These are phyloP conservation scores for Phytophthora rubi DNA, from an alignment of 352 stramenopile species.

Conservation along the genomic window DNA sequence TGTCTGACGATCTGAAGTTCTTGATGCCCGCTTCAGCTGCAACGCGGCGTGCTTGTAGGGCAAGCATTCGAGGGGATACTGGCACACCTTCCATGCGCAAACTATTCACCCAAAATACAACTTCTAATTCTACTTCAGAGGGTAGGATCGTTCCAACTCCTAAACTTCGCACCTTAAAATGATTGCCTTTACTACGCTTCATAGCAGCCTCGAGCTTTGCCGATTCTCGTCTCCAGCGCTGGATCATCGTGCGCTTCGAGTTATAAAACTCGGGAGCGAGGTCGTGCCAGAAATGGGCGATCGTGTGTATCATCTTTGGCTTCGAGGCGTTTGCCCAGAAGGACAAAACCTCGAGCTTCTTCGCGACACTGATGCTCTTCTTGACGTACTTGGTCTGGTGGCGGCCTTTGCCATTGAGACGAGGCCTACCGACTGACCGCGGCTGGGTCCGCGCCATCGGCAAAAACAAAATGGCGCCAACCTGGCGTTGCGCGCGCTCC, in stretches of 20 bases:
- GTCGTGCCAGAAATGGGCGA: background rate
- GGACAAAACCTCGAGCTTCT: background rate
- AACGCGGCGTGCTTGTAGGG: background rate
- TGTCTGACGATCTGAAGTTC: background rate
- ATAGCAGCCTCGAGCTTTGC: background rate
- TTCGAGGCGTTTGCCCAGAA: background rate
- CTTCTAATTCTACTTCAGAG: background rate
- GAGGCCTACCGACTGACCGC: too few relatives aligned
- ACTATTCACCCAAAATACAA: background rate
- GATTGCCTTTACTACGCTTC: background rate
- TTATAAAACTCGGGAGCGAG: background rate
- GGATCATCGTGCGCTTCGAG: background rate
- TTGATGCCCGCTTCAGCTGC: background rate
- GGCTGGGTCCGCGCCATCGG: too few relatives aligned
- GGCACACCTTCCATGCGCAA: background rate
- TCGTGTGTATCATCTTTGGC: background rate
- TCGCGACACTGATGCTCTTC: background rate
- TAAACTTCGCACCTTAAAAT: background rate
- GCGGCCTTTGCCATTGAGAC: too few relatives aligned
- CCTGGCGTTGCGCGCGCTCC: background rate
- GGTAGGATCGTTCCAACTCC: background rate
- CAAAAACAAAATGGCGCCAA: too few relatives aligned
- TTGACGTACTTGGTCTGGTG: too few relatives aligned
- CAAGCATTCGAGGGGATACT: too few relatives aligned
- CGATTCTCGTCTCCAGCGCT: background rate